Conservation (phyloP, 2,329 filamentous ascomycete species). For the Malbranchea zuffiana region DNA sequence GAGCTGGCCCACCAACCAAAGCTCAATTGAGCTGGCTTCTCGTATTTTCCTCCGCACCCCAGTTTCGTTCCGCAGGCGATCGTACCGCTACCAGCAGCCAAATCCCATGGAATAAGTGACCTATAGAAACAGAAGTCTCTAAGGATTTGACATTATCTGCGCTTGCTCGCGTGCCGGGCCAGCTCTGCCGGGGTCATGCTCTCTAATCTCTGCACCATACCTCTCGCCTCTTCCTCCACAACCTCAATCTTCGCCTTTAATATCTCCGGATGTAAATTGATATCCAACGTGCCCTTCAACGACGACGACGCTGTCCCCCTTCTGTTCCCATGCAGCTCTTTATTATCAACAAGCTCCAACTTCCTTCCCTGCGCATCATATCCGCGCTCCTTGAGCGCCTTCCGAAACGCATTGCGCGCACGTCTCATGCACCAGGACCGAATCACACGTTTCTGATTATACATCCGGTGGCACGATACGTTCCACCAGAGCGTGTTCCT, state of each 20-base stretch:
- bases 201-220: constrained; percentile 1
- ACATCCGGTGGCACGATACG: constrained; percentile 25
- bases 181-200: too few relatives aligned
- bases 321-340: not conserved
- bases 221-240: not conserved
- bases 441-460: constrained; percentile 34
- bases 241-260: not conserved
- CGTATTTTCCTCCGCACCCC: too few relatives aligned
- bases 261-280: constrained; percentile 1
- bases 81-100: too few relatives aligned
- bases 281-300: constrained; percentile 8
- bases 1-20: too few relatives aligned
- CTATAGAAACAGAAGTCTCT: too few relatives aligned
- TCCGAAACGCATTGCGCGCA: constrained; percentile 35
- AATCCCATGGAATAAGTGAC: too few relatives aligned
- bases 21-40: too few relatives aligned
- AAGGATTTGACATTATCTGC: too few relatives aligned
- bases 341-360: constrained; percentile 4
- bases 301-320: constrained; percentile 2
- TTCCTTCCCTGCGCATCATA: constrained; percentile 29
- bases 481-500: constrained; percentile 40
- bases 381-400: constrained; percentile 37
- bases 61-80: too few relatives aligned
- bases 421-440: constrained; percentile 37
- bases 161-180: too few relatives aligned